phyloP scores from a whole-genome alignment of 805 yeast genomes.

The Myxozyma geophila region DNA sequence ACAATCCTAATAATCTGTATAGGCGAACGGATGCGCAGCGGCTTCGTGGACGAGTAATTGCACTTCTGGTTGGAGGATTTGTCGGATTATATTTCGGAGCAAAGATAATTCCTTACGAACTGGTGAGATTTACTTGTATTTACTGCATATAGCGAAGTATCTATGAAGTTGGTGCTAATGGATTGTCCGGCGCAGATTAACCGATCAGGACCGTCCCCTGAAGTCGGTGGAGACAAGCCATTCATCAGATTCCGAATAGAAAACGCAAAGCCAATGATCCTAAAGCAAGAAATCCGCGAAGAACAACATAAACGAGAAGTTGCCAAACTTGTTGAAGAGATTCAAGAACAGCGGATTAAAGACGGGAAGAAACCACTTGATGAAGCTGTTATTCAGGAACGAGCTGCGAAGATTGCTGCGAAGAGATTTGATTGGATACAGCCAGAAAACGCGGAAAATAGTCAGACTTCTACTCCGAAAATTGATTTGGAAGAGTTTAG shows the following conservation, averaged over 20 bases:
- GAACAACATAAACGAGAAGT: conserved; percentile 1
- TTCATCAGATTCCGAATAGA: conserved; percentile 7
- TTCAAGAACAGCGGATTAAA: conserved; percentile 1
- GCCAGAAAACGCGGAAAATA: background rate
- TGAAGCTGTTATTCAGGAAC: background rate
- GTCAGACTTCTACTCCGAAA: background rate
- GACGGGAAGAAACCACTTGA: conserved; percentile 5
- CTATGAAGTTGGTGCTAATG: background rate
- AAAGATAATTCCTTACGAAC: conserved; percentile 13
- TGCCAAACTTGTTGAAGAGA: background rate
- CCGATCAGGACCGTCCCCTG: background rate
- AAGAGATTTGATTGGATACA: background rate
- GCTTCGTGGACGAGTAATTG: conserved; percentile 8
- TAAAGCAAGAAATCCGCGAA: conserved; percentile 13
- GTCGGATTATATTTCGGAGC: conserved; percentile 12
- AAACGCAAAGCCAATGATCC: conserved; percentile 7
- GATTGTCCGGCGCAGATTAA: background rate
- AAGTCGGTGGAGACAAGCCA: background rate
- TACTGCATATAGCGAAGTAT: background rate
- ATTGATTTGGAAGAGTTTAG: conserved; percentile 5
- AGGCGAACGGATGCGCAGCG: conserved; percentile 11
- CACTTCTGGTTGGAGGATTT: conserved; percentile 4
- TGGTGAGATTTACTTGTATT: background rate
- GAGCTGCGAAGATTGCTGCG: background rate
- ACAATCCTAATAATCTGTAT: background rate